Evolutionary conservation across 257 asterid species (phyloP), one percentile per base, ranked within the genome.

Genomic region (Gentiana dahurica): DNA sequence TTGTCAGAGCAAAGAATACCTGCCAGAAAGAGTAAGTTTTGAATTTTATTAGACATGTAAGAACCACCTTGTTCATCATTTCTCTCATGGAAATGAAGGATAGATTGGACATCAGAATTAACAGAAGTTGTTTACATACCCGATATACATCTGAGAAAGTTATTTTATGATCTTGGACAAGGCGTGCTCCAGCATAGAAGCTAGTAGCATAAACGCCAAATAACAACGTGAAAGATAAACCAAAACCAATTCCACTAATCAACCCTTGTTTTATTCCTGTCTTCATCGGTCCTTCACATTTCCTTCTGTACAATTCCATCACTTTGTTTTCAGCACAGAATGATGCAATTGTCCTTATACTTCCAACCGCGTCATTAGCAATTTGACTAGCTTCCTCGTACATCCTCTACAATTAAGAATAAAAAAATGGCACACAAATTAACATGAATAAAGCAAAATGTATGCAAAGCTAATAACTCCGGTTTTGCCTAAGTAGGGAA

Each of bases 361-460:
- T 24, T 24, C 24, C 24, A 24, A 24, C 24, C 24, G 24, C 24
- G 46, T 89, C 95, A 62, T 77, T 86, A 5, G 95, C 97, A 7
- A 89, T 84, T 64, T 83, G 95, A 71, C 95, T 89, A 2, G 97
- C 97, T 65, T 89, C 84, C 72, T 86, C 95, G 38, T 86, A 89
- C 94, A 86, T 80, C 36, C 57, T 77, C 94, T 86, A 80, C 69
- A 64, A 62, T 43, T 15, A 36, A 62, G 62, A 37, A 44, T 54
- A 34, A 57, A 34, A 55, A 33, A 1, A 1, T 3, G 34, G 36
- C 62, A 12, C n/a, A n/a, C 4, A 12, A 35, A 11, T 7, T 8
- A 61, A 12, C 3, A 12, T 10, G 12, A 57, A 10, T 33, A 57
- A 11, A 45, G 12, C 44, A 32, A 41, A 43, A 10, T 53, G 6